Conservation (phyloP, 2,329 filamentous ascomycete genomes). For the Calonectria honghensis region DNA sequence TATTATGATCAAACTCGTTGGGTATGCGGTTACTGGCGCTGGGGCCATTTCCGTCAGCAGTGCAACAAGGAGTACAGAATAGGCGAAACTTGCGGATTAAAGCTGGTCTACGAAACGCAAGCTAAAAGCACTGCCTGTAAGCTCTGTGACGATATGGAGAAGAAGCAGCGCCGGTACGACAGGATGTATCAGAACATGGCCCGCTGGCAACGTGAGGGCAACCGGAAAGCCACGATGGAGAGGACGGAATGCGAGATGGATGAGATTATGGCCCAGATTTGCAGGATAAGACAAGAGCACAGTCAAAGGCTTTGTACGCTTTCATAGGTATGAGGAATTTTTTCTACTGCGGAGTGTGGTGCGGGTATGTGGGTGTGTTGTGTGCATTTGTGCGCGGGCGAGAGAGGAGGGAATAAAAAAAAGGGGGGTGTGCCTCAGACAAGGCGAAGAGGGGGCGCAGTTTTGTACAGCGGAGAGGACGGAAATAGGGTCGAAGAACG, state of each 20-base stretch:
- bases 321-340: slow-evolving; percentile 44
- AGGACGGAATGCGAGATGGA: slow-evolving; percentile 81
- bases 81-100: slow-evolving; percentile 96
- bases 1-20: slow-evolving; percentile 95
- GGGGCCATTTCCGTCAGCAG: slow-evolving; percentile 93
- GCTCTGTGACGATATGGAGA: slow-evolving; percentile 91
- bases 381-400: slow-evolving; percentile 22
- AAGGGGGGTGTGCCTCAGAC: slow-evolving; percentile 8
- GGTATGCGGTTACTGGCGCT: slow-evolving; percentile 93
- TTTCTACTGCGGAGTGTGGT: slow-evolving; percentile 18
- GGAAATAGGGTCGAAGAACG: slow-evolving; percentile 2
- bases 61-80: slow-evolving; percentile 97
- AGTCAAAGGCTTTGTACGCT: slow-evolving; percentile 59
- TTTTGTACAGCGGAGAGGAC: slow-evolving; percentile 2
- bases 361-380: slow-evolving; percentile 5
- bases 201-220: slow-evolving; percentile 86
- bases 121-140: slow-evolving; percentile 81
- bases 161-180: slow-evolving; percentile 83
- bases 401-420: slow-evolving; percentile 24
- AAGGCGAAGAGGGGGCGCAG: slow-evolving; percentile 25
- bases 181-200: slow-evolving; percentile 85
- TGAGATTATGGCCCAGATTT: slow-evolving; percentile 77
- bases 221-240: slow-evolving; percentile 83
- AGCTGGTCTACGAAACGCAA: slow-evolving; percentile 86
- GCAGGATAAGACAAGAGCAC: slow-evolving; percentile 66